Evolutionary conservation across 2,329 filamentous ascomycete genomes (phyloP), one percentile per base, ranked within the genome.

Genomic region (Bipolaris zeicola): DNA sequence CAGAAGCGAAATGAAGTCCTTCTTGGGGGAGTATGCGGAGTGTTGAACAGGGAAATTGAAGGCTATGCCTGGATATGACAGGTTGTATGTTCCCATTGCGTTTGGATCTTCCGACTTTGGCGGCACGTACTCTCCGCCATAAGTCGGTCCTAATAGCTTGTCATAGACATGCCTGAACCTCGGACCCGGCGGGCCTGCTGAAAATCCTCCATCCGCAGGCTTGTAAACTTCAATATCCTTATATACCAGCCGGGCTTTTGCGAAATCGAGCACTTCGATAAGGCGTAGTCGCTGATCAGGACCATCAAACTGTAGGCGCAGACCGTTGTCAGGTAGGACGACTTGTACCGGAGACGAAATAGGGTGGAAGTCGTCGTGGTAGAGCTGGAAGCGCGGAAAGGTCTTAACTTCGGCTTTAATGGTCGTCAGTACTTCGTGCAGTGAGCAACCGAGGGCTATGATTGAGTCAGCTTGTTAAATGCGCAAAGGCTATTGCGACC

Each of bases 41-140:
- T 85, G 80, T 47, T 88, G 83, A 28, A 98, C 81, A 0, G 91
- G 87, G 64, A 99, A 99, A 36, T 90, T 93, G 73, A 98, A 97
- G 0, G 94, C 92, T 28, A 99, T 87, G 0, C 95, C 95, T 0
- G 94, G 93, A 77, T 97, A 99, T 1, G 94, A 98, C 33, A 99
- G 81, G 33, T 96, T 87, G 71, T 98, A 99, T 20, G 87, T 89
- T 14, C 93, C 93, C 56, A 82, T 79, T 14, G 81, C 74, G 14
- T 70, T 80, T 10, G 82, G 81, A 39, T 81, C 79, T 34, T 81
- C 78, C 3, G 80, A 81, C 6, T 77, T 74, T 0, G 91, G 86
- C 7, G 89, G 84, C 36, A 96, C 83, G 70, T 94, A 99, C 80
- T 99, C 95, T 61, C 95, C 95, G 1, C 90, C 90, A 73, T 96